Evolutionary conservation across 176 grass and related monocot genomes (phyloP).

Genomic region (Otatea glauca): DNA sequence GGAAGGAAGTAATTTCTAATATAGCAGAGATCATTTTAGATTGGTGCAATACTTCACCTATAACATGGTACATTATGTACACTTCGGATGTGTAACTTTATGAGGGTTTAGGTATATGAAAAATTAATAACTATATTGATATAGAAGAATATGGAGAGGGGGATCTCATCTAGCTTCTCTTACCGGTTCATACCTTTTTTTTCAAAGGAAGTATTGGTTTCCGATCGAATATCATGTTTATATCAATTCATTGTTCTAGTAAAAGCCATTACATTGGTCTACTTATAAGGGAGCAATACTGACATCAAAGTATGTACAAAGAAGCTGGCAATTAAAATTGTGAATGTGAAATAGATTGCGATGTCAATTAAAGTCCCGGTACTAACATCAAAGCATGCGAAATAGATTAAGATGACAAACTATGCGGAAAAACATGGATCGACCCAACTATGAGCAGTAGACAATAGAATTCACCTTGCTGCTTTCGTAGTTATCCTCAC

Average conservation of each 20-base stretch:
- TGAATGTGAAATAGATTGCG: too few relatives aligned
- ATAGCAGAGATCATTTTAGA: neutral
- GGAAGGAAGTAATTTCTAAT: neutral
- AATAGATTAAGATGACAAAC: too few relatives aligned
- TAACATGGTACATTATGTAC: neutral
- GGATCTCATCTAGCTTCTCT: neutral
- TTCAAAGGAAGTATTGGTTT: too few relatives aligned
- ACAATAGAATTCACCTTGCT: too few relatives aligned
- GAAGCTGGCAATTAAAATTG: neutral
- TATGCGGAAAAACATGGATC: too few relatives aligned
- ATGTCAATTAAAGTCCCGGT: too few relatives aligned
- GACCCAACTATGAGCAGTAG: too few relatives aligned
- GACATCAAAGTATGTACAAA: conserved; percentile 14
- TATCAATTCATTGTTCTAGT: too few relatives aligned
- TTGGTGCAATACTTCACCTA: conserved; percentile 10
- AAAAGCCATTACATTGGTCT: too few relatives aligned
- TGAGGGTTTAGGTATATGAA: neutral
- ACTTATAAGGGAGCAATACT: neutral
- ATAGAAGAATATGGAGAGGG: neutral
- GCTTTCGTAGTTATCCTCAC: too few relatives aligned
- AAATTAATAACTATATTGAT: neutral
- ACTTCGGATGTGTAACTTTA: neutral
- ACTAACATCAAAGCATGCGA: too few relatives aligned
- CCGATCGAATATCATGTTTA: too few relatives aligned
- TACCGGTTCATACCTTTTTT: neutral